Evolutionary conservation across 192 early-diverging fungal species (phyloP).

Genomic region (Entomortierella beljakovae): DNA sequence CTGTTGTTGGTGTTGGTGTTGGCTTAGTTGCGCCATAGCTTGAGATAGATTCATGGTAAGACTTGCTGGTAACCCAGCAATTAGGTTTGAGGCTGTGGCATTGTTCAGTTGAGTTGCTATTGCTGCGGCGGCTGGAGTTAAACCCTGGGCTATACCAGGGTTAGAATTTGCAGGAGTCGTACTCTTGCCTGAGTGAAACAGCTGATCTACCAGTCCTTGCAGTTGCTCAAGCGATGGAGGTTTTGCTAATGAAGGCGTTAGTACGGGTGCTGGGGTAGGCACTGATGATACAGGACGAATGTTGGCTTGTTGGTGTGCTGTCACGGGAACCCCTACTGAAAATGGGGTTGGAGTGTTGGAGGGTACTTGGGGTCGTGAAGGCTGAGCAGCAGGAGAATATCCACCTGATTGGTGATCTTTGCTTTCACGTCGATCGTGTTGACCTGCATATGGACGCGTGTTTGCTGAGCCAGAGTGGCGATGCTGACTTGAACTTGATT

Average conservation of each 20-base stretch:
- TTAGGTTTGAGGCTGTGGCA: slow-evolving; percentile 12
- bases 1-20: slow-evolving; percentile 16
- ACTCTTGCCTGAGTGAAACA: slow-evolving; percentile 25
- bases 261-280: background rate
- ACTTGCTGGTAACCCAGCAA: slow-evolving; percentile 25
- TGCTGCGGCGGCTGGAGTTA: slow-evolving; percentile 36
- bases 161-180: background rate
- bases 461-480: background rate
- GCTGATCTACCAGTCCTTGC: slow-evolving; percentile 42
- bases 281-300: too few relatives aligned
- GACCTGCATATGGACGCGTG: slow-evolving; percentile 24
- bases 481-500: background rate
- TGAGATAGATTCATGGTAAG: slow-evolving; percentile 31
- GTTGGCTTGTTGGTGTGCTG: too few relatives aligned
- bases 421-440: slow-evolving; percentile 19
- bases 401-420: slow-evolving; percentile 3
- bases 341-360: background rate
- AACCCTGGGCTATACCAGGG: slow-evolving; percentile 1
- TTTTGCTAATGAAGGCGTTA: slow-evolving; percentile 12
- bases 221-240: slow-evolving; percentile 30
- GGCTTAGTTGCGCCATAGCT: slow-evolving; percentile 30
- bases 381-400: background rate
- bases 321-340: slow-evolving; percentile 2
- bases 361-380: background rate
- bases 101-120: slow-evolving; percentile 27